Evolutionary conservation across 129 eudicot species (phyloP).

Genomic region (Scalesia atractyloides): DNA sequence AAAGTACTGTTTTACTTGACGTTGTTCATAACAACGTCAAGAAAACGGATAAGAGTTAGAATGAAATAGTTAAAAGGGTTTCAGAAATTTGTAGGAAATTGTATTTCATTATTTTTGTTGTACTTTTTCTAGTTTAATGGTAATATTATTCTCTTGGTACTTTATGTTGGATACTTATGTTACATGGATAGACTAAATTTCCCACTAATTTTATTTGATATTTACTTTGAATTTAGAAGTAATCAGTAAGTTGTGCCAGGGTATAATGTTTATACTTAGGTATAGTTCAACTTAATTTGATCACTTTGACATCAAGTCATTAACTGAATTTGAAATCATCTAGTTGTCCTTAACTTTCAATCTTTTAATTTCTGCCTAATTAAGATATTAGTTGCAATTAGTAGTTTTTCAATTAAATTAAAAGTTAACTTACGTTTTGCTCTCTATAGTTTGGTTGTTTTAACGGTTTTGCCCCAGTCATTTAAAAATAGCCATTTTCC

Average conservation of each 20-base stretch:
- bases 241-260: not conserved
- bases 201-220: constrained; percentile 2
- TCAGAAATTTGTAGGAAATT: constrained; percentile 19
- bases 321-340: not conserved
- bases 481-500: too few species aligned
- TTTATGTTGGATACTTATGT: constrained; percentile 12
- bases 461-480: too few species aligned
- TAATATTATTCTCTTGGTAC: constrained; percentile 28
- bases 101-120: constrained; percentile 12
- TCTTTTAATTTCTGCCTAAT: not conserved
- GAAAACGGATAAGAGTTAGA: constrained; percentile 31
- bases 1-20: constrained; percentile 81
- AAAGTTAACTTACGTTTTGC: too few species aligned
- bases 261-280: not conserved
- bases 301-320: constrained; percentile 3
- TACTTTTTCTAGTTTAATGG: not conserved
- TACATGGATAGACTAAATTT: constrained; percentile 29
- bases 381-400: not conserved
- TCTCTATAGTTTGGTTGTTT: too few species aligned
- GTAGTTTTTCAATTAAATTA: not conserved
- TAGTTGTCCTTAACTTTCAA: not conserved
- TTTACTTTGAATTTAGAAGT: not conserved
- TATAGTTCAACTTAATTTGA: not conserved
- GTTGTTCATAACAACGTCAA: constrained; percentile 46
- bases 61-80: not conserved